phyloP scores from a whole-genome alignment of 805 yeast species.

The Metschnikowia colocasiae region DNA sequence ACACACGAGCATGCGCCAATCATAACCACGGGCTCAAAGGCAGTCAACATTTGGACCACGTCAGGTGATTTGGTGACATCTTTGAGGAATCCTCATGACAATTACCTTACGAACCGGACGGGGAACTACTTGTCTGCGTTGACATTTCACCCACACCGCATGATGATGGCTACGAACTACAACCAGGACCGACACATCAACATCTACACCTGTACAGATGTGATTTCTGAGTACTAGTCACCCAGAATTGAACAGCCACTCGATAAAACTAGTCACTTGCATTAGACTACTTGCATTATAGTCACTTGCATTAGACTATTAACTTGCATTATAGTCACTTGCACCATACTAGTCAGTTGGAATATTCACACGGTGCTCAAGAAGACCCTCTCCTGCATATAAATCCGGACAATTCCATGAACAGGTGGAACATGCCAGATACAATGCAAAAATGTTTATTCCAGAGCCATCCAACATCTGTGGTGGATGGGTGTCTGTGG shows the following conservation, averaged over 20 bases:
- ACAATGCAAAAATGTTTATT: background rate
- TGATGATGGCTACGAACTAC: slow-evolving; percentile 86
- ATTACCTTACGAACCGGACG: slow-evolving; percentile 43
- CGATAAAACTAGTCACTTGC: too few relatives aligned
- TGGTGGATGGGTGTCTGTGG: too few relatives aligned
- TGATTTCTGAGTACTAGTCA: slow-evolving; percentile 31
- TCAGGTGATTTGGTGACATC: slow-evolving; percentile 69
- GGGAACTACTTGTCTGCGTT: slow-evolving; percentile 59
- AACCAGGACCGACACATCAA: slow-evolving; percentile 71
- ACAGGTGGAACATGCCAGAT: too few relatives aligned
- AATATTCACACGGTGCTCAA: too few relatives aligned
- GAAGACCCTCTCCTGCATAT: too few relatives aligned
- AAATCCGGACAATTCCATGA: too few relatives aligned
- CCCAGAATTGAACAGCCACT: too few relatives aligned
- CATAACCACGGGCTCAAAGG: slow-evolving; percentile 80
- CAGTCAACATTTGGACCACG: slow-evolving; percentile 80
- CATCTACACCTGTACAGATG: slow-evolving; percentile 46
- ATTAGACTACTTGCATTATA: too few relatives aligned
- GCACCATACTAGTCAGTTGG: too few relatives aligned
- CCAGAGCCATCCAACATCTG: too few relatives aligned
- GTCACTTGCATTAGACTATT: too few relatives aligned
- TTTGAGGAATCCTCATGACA: slow-evolving; percentile 49
- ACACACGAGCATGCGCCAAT: slow-evolving; percentile 97
- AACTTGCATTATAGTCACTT: too few relatives aligned
- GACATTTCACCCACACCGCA: slow-evolving; percentile 87